A percentile compares a stretch with the other conserved stretches of the same genome.
Conservation (phyloP, 1,139 yeast species). For the Zygoascus sp. region DNA sequence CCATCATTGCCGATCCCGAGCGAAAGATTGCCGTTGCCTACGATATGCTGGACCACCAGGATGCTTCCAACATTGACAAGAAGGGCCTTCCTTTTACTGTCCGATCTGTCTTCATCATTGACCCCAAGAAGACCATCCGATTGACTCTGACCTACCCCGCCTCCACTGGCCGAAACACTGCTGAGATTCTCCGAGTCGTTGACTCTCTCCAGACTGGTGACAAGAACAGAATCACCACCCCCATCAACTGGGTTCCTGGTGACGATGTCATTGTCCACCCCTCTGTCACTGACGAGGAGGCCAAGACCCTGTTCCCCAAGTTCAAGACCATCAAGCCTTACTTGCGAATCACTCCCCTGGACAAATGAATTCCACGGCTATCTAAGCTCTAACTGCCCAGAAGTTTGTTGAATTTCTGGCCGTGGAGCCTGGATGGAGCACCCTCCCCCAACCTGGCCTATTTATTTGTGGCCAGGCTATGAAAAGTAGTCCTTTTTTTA, state of each 20-base stretch:
- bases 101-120: conserved; percentile 78
- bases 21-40: conserved; percentile 64
- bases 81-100: conserved; percentile 64
- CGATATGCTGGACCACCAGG: conserved; percentile 76
- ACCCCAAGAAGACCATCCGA: conserved; percentile 70
- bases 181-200: conserved; percentile 75
- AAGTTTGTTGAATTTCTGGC: too few relatives aligned
- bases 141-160: conserved; percentile 77
- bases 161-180: conserved; percentile 82
- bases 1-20: conserved; percentile 73
- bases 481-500: neutral
- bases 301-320: conserved; percentile 67
- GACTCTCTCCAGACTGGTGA: conserved; percentile 79
- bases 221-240: conserved; percentile 67
- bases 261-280: conserved; percentile 84
- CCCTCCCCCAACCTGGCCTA: neutral
- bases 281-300: conserved; percentile 63
- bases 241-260: conserved; percentile 84
- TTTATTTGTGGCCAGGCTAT: too few relatives aligned
- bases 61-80: conserved; percentile 54
- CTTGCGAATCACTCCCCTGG: conserved; percentile 54
- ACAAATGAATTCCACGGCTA: conserved; percentile 11
- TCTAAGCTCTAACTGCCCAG: conserved; percentile 1
- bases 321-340: conserved; percentile 76
- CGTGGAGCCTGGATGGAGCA: neutral